Evolutionary conservation across 306 rosid genomes (phyloP).

Genomic region (Pueraria montana): DNA sequence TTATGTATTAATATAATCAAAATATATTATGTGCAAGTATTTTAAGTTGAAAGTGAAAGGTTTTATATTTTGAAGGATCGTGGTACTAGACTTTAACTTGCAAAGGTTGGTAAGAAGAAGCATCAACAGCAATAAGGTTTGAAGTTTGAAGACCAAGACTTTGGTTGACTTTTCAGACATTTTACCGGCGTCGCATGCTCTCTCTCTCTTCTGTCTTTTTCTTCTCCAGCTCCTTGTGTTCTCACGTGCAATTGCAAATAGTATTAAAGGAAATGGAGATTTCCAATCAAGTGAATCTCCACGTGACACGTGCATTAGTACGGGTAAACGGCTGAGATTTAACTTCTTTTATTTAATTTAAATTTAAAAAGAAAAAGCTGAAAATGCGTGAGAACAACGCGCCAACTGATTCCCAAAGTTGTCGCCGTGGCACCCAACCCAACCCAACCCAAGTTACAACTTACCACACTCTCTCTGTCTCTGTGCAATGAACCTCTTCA

Average conservation of each 20-base stretch:
- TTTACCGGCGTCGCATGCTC: neutral
- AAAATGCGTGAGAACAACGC: no score
- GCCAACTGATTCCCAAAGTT: no score
- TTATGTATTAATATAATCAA: neutral
- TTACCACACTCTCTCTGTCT: no score
- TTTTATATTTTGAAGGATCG: neutral
- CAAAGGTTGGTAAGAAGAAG: conserved; percentile 4
- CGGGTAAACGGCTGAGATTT: no score
- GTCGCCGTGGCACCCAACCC: no score
- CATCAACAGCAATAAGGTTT: neutral
- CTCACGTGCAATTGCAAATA: conserved; percentile 20
- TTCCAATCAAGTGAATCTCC: no score
- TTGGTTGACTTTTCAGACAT: conserved; percentile 47
- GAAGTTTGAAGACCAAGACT: conserved; percentile 20
- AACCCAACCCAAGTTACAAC: no score
- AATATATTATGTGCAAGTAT: neutral
- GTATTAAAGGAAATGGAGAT: no score
- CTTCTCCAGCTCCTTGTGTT: neutral
- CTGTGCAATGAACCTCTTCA: no score
- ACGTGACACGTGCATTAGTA: no score
- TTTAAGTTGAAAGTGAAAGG: neutral
- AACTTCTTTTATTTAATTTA: no score
- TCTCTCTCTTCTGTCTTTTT: neutral
- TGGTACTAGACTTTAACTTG: conserved; percentile 3
- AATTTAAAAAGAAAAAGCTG: no score